Evolutionary conservation across 1,284 basidiomycete species (phyloP), one percentile per base, ranked within the genome.

Genomic region (Heterobasidion irregulare): DNA sequence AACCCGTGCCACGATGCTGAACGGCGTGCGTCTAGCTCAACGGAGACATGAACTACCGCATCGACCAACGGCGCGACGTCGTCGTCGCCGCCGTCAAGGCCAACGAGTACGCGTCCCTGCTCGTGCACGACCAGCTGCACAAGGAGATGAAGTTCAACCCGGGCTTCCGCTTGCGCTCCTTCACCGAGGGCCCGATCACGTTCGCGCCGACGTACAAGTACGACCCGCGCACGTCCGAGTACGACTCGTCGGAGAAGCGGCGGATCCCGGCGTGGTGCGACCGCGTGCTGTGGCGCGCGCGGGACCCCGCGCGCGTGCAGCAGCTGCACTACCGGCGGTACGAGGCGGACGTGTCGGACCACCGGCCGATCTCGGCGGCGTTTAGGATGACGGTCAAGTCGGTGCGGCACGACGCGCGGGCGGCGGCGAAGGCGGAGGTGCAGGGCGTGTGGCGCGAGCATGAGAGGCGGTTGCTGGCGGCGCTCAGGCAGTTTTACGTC

Each of bases 191-290:
- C 0, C 84, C 83, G 0, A 82, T 97, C 59, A 80, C 75, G 0
- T 97, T 95, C 65, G 66, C 80, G 16, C 95, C 95, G 13, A 99
- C 96, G 16, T 99, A 98, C 83, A 98, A 98, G 72, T 98, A 97
- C 71, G 92, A 98, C 67, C 82, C 80, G 1, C 74, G 80, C 4
- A 85, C 90, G 6, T 69, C 81, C 65, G 80, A 84, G 58, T 99
- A 92, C 66, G 96, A 99, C 67, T 76, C 86, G 2, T 92, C 88
- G 1, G 92, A 93, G 66, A 98, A 98, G 69, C 79, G 82, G 19
- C 83, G 96, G 0, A 79, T 86, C 8, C 96, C 95, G 0, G 93
- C 95, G 0, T 98, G 95, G 94, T 99, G 96, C 70, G 96, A 99
- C 69, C 84, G 96, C 7, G 82, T 98, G 19, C 73, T 98, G 44